Conservation (phyloP, 768 basidiomycete species). For the Cubamyces lactineus region DNA sequence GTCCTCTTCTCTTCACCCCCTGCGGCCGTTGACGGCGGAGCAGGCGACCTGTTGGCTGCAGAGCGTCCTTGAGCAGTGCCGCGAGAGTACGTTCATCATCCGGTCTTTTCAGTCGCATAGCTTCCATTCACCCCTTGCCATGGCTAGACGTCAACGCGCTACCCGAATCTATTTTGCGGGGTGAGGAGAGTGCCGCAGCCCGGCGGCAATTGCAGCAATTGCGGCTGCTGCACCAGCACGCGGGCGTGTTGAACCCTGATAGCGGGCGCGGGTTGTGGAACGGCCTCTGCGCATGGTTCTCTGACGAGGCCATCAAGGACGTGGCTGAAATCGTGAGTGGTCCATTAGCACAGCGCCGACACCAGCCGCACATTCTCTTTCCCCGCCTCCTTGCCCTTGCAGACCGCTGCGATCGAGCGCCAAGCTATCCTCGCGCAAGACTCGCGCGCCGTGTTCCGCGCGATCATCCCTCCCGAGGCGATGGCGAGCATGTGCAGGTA, state of each 20-base stretch:
- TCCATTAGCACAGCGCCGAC: too few relatives aligned
- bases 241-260: constrained; percentile 13
- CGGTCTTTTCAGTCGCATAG: too few relatives aligned
- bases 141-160: background rate
- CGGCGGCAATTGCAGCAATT: background rate
- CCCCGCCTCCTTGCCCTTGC: too few relatives aligned
- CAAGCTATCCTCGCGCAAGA: background rate
- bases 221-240: background rate
- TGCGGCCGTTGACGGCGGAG: constrained; percentile 16
- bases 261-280: background rate
- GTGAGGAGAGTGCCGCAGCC: background rate
- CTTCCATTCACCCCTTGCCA: too few relatives aligned
- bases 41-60: constrained; percentile 14
- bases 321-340: constrained; percentile 16
- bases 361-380: too few relatives aligned
- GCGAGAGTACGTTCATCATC: background rate
- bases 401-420: background rate
- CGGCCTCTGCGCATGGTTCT: background rate
- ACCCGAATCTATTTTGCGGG: background rate
- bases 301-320: background rate
- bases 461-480: background rate
- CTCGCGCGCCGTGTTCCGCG: background rate
- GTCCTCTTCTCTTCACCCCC: constrained; percentile 9
- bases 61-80: background rate
- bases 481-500: background rate